A percentile compares a stretch with the other conserved stretches of the same genome.
Evolutionary conservation across 257 asterid genomes (phyloP).

Genomic region (Lycium barbarum): DNA sequence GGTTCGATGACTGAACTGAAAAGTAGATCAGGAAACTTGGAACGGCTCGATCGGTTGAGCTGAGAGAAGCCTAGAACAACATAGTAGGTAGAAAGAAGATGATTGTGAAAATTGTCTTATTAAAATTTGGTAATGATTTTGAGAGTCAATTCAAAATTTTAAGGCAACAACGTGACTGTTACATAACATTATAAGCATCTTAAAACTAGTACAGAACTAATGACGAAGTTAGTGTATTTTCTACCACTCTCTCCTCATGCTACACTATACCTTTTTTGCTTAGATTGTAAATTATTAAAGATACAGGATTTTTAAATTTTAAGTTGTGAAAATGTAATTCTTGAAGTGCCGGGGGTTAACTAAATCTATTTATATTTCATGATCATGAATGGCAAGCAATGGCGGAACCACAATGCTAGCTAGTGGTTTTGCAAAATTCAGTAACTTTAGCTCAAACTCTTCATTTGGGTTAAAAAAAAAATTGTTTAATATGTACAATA

Average conservation of each 20-base stretch:
- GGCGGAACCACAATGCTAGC: too few species aligned
- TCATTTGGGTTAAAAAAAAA: too few species aligned
- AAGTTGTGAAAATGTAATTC: background rate
- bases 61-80: background rate
- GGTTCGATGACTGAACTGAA: too few species aligned
- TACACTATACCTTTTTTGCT: background rate
- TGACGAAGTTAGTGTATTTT: background rate
- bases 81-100: background rate
- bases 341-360: background rate
- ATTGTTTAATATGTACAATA: too few species aligned
- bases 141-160: background rate
- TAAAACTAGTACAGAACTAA: background rate
- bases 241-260: background rate
- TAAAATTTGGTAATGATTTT: background rate
- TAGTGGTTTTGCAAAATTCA: too few species aligned
- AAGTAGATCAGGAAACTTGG: too few species aligned
- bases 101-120: too few species aligned
- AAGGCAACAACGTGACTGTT: too few species aligned
- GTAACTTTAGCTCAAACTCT: too few species aligned
- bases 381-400: background rate
- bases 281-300: background rate
- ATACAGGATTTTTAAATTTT: background rate
- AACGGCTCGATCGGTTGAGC: background rate
- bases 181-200: too few species aligned
- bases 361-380: background rate